Evolutionary conservation across 257 asterid species (phyloP).

Genomic region (Echites panduratus): DNA sequence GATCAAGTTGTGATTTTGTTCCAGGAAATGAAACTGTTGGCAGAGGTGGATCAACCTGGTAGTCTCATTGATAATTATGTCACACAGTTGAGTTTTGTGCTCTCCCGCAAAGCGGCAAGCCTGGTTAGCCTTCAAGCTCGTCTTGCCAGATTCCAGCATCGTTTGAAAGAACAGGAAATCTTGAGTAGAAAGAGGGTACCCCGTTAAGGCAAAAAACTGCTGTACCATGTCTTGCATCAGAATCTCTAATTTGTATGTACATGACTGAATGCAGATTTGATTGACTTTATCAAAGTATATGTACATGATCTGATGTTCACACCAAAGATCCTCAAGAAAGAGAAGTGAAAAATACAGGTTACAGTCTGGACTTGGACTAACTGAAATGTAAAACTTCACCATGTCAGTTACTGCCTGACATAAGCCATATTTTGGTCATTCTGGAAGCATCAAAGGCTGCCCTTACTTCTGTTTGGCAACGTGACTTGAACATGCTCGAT

Average conservation of each 20-base stretch:
- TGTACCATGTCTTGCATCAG: background rate
- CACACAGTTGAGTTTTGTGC: slow-evolving; percentile 77
- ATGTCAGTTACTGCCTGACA: background rate
- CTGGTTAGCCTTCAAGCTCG: slow-evolving; percentile 95
- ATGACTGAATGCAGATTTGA: background rate
- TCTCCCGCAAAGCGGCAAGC: slow-evolving; percentile 91
- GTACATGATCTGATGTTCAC: background rate
- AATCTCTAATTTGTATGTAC: background rate
- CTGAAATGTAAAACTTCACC: background rate
- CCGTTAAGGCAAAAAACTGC: slow-evolving; percentile 29
- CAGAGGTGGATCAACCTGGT: slow-evolving; percentile 95
- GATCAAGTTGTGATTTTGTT: slow-evolving; percentile 9
- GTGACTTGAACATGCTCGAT: background rate
- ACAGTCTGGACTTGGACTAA: slow-evolving; percentile 1
- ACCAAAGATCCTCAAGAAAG: slow-evolving; percentile 1
- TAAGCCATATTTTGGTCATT: background rate
- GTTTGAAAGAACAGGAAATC: slow-evolving; percentile 90
- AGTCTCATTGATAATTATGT: slow-evolving; percentile 85
- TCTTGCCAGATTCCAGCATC: slow-evolving; percentile 96
- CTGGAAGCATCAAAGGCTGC: slow-evolving; percentile 4
- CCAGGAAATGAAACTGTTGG: slow-evolving; percentile 96
- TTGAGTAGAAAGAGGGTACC: slow-evolving; percentile 79
- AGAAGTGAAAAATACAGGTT: background rate
- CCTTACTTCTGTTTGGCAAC: slow-evolving; percentile 1
- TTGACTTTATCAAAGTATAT: background rate